Evolutionary conservation across 208 protist species (phyloP), one percentile per base, ranked within the genome.

Genomic region (Plasmodiophora brassicae): DNA sequence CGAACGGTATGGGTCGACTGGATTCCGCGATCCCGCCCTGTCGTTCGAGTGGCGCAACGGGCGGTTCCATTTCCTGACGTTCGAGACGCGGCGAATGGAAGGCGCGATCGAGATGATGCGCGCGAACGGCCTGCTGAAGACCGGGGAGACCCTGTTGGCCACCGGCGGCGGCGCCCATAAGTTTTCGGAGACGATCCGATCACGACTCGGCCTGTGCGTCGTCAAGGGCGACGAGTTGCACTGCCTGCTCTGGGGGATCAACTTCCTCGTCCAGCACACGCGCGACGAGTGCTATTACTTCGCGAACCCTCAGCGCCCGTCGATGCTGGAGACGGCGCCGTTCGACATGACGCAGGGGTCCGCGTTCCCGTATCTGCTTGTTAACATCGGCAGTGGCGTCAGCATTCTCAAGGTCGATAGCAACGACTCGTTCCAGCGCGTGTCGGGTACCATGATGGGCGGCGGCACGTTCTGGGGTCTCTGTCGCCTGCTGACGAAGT

Each of bases 391-490:
- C 45, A 89, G 84, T 54, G 90, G 90, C 50, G 89, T 91, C 45
- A 87, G 65, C n/a, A 91, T 92, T 22, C 54, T 92, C 28, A 54
- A 84, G 45, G 87, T 91, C 28, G 20, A 5, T 8, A 22, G 44
- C 20, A 8, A 38, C 32, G 28, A 44, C 45, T 0, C 0, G 5
- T 92, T 78, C 86, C 41, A 88, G 0, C 89, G 90, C 10, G 83
- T 92, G 1, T 60, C 60, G 65, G 90, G 90, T 35, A 88, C 90
- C 0, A 43, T 14, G 38, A 50, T 91, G 20, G 90, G 90, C 57
- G 90, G 90, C 71, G 90, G 89, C 45, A 90, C 90, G 32, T 91
- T 91, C n/a, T 90, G 83, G 88, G 88, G 86, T 1, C 60, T 90
- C 0, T 88, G 83, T 5, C 54, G 38, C 0, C 89, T 91, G 10